These are phyloP conservation scores for Styphnolobium japonicum DNA, from an alignment of 306 rosid species.

Conservation along the genomic window DNA sequence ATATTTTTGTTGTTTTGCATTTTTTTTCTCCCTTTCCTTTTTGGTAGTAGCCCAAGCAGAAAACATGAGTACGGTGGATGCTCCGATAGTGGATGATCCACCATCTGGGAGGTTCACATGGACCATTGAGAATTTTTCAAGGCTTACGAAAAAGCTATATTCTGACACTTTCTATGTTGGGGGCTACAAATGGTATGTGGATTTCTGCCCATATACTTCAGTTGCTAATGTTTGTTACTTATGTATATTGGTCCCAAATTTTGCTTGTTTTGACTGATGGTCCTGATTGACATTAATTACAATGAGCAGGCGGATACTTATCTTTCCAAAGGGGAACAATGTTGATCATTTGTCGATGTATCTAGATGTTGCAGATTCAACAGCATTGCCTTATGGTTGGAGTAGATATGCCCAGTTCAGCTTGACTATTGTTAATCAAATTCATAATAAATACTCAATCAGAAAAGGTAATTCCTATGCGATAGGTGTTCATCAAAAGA, in stretches of 20 bases:
- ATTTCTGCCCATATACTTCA: not conserved
- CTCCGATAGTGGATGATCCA: slow-evolving; percentile 59
- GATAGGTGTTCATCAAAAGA: not conserved
- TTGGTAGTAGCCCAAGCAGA: slow-evolving; percentile 23
- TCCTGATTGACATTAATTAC: slow-evolving; percentile 13
- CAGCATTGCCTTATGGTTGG: slow-evolving; percentile 65
- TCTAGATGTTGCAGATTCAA: slow-evolving; percentile 71
- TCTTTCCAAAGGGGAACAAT: slow-evolving; percentile 75
- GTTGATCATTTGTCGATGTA: slow-evolving; percentile 78
- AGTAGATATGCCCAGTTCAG: slow-evolving; percentile 75
- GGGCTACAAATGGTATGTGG: slow-evolving; percentile 54
- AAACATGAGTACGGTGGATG: slow-evolving; percentile 13
- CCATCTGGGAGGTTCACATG: slow-evolving; percentile 67
- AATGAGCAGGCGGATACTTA: slow-evolving; percentile 60
- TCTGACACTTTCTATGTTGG: slow-evolving; percentile 60
- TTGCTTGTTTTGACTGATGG: not conserved
- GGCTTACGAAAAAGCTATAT: slow-evolving; percentile 56
- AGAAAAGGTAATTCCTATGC: slow-evolving; percentile 55
- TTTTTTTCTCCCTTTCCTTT: not conserved
- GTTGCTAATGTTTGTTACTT: not conserved
- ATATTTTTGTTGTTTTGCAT: not conserved
- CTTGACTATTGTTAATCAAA: slow-evolving; percentile 69
- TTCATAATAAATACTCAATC: slow-evolving; percentile 54
- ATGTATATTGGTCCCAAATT: not conserved
- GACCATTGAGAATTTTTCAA: slow-evolving; percentile 66